phyloP scores from a whole-genome alignment of 805 yeast genomes.

The Henningerozyma blattae region DNA sequence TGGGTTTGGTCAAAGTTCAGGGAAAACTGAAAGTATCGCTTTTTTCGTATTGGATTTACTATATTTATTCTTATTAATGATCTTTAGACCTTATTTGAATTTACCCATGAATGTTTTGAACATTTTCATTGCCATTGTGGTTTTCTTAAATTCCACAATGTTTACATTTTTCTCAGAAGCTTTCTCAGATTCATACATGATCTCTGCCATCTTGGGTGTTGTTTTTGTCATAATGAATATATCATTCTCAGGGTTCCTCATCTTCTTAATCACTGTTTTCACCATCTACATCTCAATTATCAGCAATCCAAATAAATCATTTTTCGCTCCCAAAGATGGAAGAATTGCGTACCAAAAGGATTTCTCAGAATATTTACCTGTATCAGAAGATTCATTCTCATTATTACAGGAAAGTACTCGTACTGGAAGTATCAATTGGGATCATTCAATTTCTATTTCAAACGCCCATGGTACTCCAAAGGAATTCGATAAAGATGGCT shows the following conservation, averaged over 20 bases:
- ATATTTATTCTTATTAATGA: constrained; percentile 52
- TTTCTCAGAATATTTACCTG: no score
- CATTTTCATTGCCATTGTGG: constrained; percentile 59
- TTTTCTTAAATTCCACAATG: constrained; percentile 66
- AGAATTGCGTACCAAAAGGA: no score
- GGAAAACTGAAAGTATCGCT: constrained; percentile 69
- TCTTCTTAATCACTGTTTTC: background rate
- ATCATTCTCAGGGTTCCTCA: background rate
- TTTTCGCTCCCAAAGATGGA: background rate
- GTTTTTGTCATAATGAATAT: constrained; percentile 55
- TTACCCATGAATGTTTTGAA: constrained; percentile 67
- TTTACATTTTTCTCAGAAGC: constrained; percentile 78
- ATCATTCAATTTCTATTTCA: no score
- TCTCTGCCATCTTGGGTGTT: constrained; percentile 82
- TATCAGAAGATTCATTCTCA: no score
- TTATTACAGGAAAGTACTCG: no score
- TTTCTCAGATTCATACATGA: constrained; percentile 73
- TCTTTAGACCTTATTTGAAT: constrained; percentile 65
- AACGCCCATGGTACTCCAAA: no score
- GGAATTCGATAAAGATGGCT: no score
- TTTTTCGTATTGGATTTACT: constrained; percentile 65
- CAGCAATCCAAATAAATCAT: background rate
- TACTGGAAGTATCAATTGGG: no score
- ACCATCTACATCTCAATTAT: background rate
- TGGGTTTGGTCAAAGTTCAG: constrained; percentile 66